These are phyloP conservation scores for Orychophragmus violaceus DNA, from an alignment of 345 rosid species.

Conservation along the genomic window DNA sequence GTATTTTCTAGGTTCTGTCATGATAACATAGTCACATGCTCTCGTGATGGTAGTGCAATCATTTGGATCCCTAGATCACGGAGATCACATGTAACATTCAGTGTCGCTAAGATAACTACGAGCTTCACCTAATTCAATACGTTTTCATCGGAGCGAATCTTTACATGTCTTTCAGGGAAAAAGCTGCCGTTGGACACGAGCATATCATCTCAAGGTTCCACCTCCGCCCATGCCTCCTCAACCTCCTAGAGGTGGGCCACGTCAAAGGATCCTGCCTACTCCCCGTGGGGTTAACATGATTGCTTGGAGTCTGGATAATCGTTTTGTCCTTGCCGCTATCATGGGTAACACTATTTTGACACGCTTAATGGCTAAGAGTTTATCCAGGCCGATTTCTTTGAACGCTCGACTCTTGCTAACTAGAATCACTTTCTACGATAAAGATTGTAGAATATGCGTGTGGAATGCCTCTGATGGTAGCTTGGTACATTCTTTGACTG, in stretches of 20 bases:
- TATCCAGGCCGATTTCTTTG: neutral
- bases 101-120: too few species aligned
- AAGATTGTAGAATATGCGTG: constrained; percentile 99
- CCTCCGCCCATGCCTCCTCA: constrained; percentile 97
- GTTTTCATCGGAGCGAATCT: neutral
- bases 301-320: constrained; percentile 95
- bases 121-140: neutral
- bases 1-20: constrained; percentile 67
- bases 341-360: constrained; percentile 65
- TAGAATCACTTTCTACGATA: constrained; percentile 22
- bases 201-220: constrained; percentile 97
- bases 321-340: constrained; percentile 98
- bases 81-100: constrained; percentile 68
- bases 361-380: constrained; percentile 8
- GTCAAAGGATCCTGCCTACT: constrained; percentile 94
- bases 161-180: constrained; percentile 55
- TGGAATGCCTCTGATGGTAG: constrained; percentile 99
- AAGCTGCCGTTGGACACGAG: constrained; percentile 80
- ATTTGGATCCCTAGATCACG: constrained; percentile 96
- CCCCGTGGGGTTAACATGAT: constrained; percentile 99
- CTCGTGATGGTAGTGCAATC: constrained; percentile 99
- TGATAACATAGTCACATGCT: constrained; percentile 94
- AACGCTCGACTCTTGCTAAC: constrained; percentile 9
- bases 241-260: constrained; percentile 96
- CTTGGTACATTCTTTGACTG: constrained; percentile 93